Conservation (phyloP, 2,329 filamentous ascomycete species). For the Xylaria sp. region DNA sequence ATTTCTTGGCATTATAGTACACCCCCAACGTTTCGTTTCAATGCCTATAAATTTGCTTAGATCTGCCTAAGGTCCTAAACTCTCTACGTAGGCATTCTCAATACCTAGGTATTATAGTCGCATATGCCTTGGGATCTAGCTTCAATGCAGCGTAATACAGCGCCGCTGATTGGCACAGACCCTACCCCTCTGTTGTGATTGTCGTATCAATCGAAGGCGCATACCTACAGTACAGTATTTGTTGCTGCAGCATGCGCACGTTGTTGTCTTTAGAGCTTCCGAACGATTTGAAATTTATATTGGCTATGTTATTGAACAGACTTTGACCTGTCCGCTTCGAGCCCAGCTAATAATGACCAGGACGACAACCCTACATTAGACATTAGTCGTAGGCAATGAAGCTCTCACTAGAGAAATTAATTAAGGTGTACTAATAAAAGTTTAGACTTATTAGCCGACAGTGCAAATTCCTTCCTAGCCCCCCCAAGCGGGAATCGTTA, state of each 20-base stretch:
- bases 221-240: not conserved
- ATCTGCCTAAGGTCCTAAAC: too few relatives aligned
- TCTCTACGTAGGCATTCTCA: not conserved
- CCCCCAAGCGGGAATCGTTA: constrained; percentile 2
- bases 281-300: not conserved
- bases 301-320: not conserved
- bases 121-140: too few relatives aligned
- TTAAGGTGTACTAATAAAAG: not conserved
- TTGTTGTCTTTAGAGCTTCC: not conserved
- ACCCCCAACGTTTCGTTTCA: too few relatives aligned
- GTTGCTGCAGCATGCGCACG: not conserved
- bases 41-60: too few relatives aligned
- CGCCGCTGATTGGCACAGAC: constrained; percentile 2
- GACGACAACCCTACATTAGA: not conserved
- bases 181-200: not conserved
- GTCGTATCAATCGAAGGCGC: not conserved
- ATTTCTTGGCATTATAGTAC: too few relatives aligned
- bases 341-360: not conserved
- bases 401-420: not conserved
- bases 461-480: not conserved
- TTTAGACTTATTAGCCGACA: not conserved
- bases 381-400: not conserved
- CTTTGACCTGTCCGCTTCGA: not conserved
- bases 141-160: not conserved
- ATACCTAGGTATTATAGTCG: too few relatives aligned